A percentile compares a stretch with the other conserved stretches of the same genome.
Evolutionary conservation across 345 rosid species (phyloP).

Genomic region (Linum tenue): DNA sequence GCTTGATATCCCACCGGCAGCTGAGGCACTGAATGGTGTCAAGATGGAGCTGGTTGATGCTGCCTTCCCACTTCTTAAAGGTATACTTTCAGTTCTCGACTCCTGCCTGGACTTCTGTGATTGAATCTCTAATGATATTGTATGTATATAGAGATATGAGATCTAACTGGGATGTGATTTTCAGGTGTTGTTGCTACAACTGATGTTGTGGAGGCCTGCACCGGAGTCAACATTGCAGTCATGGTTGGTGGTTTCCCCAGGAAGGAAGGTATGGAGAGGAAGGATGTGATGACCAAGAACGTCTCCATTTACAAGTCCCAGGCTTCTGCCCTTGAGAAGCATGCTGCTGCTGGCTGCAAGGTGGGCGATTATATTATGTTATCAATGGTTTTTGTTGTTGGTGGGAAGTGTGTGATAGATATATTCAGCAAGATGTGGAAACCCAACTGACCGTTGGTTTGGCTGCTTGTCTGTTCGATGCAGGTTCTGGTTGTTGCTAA

Average conservation of each 20-base stretch:
- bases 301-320: conserved; percentile 96
- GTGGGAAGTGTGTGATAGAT: not conserved
- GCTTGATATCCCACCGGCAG: conserved; percentile 98
- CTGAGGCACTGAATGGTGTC: conserved; percentile 93
- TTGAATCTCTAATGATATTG: not conserved
- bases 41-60: conserved; percentile 98
- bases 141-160: conserved; percentile 4
- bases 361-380: conserved; percentile 19
- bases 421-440: not conserved
- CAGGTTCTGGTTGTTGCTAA: conserved; percentile 98
- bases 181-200: conserved; percentile 98
- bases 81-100: conserved; percentile 19
- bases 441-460: not conserved
- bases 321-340: conserved; percentile 88
- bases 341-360: conserved; percentile 97
- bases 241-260: conserved; percentile 99
- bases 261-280: conserved; percentile 99
- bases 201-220: conserved; percentile 92
- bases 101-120: not conserved
- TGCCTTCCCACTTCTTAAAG: conserved; percentile 95
- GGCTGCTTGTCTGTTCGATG: conserved; percentile 6
- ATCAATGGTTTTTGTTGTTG: not conserved
- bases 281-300: conserved; percentile 95
- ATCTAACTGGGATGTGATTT: conserved; percentile 12
- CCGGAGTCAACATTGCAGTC: conserved; percentile 77